Evolutionary conservation across 2,329 filamentous ascomycete species (phyloP).

Genomic region (Cladophialophora yegresii): DNA sequence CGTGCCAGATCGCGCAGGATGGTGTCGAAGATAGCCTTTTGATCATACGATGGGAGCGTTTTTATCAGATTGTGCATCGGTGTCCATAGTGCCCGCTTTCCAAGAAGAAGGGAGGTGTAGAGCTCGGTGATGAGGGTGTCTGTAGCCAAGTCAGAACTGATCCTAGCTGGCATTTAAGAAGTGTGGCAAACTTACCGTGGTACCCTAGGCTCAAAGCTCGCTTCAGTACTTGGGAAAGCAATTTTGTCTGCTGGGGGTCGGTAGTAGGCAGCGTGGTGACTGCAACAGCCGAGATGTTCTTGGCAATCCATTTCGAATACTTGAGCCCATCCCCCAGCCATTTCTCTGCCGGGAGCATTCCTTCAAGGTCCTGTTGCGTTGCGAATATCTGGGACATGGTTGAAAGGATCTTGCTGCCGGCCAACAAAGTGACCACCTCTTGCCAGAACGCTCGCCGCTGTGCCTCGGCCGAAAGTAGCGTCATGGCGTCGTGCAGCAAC

Average conservation of each 20-base stretch:
- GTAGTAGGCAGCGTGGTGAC: slow-evolving; percentile 41
- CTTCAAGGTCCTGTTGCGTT: slow-evolving; percentile 40
- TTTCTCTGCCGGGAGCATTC: slow-evolving; percentile 34
- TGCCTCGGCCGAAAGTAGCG: slow-evolving; percentile 43
- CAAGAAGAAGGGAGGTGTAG: slow-evolving; percentile 44
- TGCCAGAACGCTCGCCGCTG: slow-evolving; percentile 58
- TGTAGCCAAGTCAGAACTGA: slow-evolving; percentile 32
- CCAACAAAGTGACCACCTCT: slow-evolving; percentile 61
- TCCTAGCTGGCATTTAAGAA: background rate
- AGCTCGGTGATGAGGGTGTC: slow-evolving; percentile 46
- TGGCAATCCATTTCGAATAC: slow-evolving; percentile 72
- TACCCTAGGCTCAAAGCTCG: slow-evolving; percentile 72
- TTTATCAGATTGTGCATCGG: slow-evolving; percentile 46
- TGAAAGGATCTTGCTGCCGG: slow-evolving; percentile 62
- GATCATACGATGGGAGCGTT: slow-evolving; percentile 52
- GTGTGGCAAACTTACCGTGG: slow-evolving; percentile 53
- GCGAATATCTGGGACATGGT: slow-evolving; percentile 58
- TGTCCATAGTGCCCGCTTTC: slow-evolving; percentile 37
- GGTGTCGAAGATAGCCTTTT: slow-evolving; percentile 49
- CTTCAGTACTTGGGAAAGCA: slow-evolving; percentile 51
- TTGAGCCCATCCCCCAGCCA: slow-evolving; percentile 68
- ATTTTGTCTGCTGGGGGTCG: slow-evolving; percentile 39
- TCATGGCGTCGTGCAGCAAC: slow-evolving; percentile 42
- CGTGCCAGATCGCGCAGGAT: slow-evolving; percentile 50
- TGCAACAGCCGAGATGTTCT: slow-evolving; percentile 57